phyloP scores from a whole-genome alignment of 495 filamentous ascomycete species.

The Tuber microsphaerosporum region DNA sequence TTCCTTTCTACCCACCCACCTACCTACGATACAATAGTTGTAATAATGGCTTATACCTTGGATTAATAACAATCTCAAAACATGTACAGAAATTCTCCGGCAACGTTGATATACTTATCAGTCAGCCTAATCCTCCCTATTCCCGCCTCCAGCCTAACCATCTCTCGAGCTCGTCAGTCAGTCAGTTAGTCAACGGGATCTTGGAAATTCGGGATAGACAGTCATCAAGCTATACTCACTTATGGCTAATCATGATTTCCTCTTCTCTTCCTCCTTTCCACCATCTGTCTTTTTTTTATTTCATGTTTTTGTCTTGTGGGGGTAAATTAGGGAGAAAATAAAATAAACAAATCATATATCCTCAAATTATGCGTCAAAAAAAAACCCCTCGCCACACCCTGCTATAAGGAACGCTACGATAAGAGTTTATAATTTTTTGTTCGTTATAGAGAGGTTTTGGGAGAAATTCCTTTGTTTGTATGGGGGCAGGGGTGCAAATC shows the following conservation, averaged over 20 bases:
- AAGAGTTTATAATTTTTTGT: too few species aligned
- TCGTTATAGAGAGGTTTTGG: too few species aligned
- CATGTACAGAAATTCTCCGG: constrained; percentile 37
- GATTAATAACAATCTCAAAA: background rate
- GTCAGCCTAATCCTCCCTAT: background rate
- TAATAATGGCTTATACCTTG: background rate
- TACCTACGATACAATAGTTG: background rate
- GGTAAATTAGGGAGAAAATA: background rate
- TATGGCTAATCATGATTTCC: constrained; percentile 14
- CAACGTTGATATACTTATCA: constrained; percentile 29
- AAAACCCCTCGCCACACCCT: background rate
- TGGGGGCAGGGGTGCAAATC: too few species aligned
- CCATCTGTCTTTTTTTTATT: background rate
- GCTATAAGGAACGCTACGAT: too few species aligned
- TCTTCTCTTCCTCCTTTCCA: constrained; percentile 4
- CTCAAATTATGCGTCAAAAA: background rate
- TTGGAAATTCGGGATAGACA: background rate
- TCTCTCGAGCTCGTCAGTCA: background rate
- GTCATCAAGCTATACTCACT: constrained; percentile 17
- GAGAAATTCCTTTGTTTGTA: too few species aligned
- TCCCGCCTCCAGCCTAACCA: background rate
- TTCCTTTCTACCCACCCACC: background rate
- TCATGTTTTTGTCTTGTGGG: constrained; percentile 12
- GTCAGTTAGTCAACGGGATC: background rate
- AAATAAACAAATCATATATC: background rate